These are phyloP conservation scores for Ottelia alismoides DNA, from an alignment of 106 monocot species.

Conservation along the genomic window DNA sequence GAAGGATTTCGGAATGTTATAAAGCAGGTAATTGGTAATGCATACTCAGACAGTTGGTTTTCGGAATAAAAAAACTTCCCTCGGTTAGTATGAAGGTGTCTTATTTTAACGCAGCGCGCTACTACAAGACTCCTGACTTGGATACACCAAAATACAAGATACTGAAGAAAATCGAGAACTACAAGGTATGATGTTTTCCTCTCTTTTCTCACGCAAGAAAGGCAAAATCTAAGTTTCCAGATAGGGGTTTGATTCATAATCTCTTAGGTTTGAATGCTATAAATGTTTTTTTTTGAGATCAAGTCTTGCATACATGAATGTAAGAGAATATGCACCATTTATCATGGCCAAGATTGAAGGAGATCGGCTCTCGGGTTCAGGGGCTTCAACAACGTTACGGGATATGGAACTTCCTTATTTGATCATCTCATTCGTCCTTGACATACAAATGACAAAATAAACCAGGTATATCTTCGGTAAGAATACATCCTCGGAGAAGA, in stretches of 20 bases:
- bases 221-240: too few relatives aligned
- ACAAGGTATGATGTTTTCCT: constrained; percentile 55
- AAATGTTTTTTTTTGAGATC: too few relatives aligned
- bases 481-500: constrained; percentile 68
- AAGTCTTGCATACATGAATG: too few relatives aligned
- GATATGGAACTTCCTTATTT: constrained; percentile 22
- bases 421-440: not conserved
- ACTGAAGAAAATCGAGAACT: constrained; percentile 60
- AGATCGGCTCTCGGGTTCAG: constrained; percentile 68
- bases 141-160: constrained; percentile 70
- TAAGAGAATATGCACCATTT: constrained; percentile 69
- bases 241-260: too few relatives aligned
- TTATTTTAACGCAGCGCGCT: constrained; percentile 65
- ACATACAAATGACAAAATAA: not conserved
- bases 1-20: constrained; percentile 74
- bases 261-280: too few relatives aligned
- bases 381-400: constrained; percentile 82
- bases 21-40: constrained; percentile 89
- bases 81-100: too few relatives aligned
- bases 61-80: too few relatives aligned
- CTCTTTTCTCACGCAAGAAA: too few relatives aligned
- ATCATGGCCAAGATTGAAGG: constrained; percentile 65
- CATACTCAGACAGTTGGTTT: too few relatives aligned
- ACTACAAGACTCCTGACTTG: constrained; percentile 90
- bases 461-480: constrained; percentile 95